Percentiles rank a stretch among this genome's conserved stretches.
These are phyloP conservation scores for Boletus insuetus DNA, from an alignment of 768 basidiomycete genomes.

Conservation along the genomic window DNA sequence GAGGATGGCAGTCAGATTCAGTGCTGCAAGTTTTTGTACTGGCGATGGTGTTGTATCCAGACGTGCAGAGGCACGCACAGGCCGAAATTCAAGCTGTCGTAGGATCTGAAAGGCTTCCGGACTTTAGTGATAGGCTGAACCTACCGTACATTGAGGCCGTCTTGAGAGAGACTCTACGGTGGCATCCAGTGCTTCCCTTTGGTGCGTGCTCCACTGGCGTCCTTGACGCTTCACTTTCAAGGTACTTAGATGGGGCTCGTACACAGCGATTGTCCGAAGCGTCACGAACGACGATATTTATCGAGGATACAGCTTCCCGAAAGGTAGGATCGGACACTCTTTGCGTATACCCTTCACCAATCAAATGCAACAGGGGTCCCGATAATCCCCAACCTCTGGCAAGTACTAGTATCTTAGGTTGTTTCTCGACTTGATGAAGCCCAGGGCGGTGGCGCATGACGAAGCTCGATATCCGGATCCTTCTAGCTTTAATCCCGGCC, in stretches of 20 bases:
- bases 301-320: conserved; percentile 9
- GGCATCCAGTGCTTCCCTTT: conserved; percentile 7
- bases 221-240: not conserved
- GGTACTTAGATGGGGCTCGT: not conserved
- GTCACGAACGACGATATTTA: conserved; percentile 6
- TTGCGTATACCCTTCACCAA: too few relatives aligned
- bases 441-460: conserved; percentile 7
- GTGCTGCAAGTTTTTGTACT: not conserved
- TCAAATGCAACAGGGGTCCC: not conserved
- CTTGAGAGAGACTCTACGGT: conserved; percentile 5
- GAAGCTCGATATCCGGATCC: conserved; percentile 4
- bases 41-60: conserved; percentile 6
- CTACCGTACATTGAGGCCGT: conserved; percentile 1
- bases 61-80: conserved; percentile 9
- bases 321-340: not conserved
- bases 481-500: not conserved
- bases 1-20: conserved; percentile 2
- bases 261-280: conserved; percentile 6
- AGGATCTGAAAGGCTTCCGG: conserved; percentile 4
- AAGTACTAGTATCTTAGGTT: not conserved
- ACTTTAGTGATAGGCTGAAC: not conserved
- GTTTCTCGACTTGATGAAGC: not conserved
- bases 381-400: conserved; percentile 10
- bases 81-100: conserved; percentile 6
- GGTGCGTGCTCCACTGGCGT: not conserved